Percentiles rank a stretch among this genome's conserved stretches.
Evolutionary conservation across 2,329 filamentous ascomycete genomes (phyloP).

Genomic region (Pseudogymnoascus pannorum): DNA sequence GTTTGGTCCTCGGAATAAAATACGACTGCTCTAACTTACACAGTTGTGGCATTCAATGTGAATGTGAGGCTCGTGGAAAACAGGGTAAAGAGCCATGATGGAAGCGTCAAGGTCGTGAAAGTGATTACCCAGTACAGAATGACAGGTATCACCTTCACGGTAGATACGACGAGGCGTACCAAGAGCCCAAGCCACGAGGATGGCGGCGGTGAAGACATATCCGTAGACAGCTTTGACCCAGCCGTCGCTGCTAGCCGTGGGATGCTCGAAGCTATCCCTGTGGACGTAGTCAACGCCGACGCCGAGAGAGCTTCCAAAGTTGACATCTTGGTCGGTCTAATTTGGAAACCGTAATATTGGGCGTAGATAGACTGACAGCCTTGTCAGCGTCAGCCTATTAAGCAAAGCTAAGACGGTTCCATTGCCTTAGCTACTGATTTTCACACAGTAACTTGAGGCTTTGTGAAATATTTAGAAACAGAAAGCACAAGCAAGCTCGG

Average conservation of each 20-base stretch:
- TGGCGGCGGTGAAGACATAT: slow-evolving; percentile 1
- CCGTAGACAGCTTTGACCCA: neutral
- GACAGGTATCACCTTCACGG: slow-evolving; percentile 49
- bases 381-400: slow-evolving; percentile 6
- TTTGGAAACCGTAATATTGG: neutral
- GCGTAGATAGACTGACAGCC: neutral
- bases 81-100: slow-evolving; percentile 80
- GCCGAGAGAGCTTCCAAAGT: slow-evolving; percentile 4
- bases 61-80: slow-evolving; percentile 92
- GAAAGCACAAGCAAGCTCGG: slow-evolving; percentile 6
- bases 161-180: slow-evolving; percentile 45
- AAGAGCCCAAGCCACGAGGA: slow-evolving; percentile 51
- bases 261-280: neutral
- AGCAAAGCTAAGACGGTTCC: slow-evolving; percentile 8
- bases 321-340: neutral
- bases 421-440: slow-evolving; percentile 7
- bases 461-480: slow-evolving; percentile 3
- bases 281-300: neutral
- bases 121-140: slow-evolving; percentile 73
- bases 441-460: slow-evolving; percentile 6
- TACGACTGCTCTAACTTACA: slow-evolving; percentile 48
- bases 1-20: slow-evolving; percentile 8
- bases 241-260: neutral
- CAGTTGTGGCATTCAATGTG: slow-evolving; percentile 96
- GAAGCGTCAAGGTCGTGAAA: slow-evolving; percentile 80